Percentiles rank a stretch among this genome's conserved stretches.
Evolutionary conservation across 352 stramenopile species (phyloP).

Genomic region (Pythium insidiosum): DNA sequence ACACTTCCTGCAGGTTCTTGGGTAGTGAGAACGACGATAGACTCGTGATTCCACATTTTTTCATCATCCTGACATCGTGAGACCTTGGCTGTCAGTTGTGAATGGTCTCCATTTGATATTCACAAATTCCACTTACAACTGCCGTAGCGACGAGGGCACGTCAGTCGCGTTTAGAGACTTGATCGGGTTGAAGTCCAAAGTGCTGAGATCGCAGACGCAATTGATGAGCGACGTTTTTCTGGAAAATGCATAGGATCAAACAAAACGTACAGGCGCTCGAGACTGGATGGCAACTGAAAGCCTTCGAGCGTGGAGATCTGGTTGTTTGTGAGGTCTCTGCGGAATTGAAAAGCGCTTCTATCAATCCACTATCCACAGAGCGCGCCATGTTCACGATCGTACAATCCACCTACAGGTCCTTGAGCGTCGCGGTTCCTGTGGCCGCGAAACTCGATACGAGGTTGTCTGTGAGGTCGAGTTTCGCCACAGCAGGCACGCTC

Average conservation of each 20-base stretch:
- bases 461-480: constrained; percentile 17
- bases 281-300: constrained; percentile 17
- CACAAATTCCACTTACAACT: constrained; percentile 12
- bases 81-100: not conserved
- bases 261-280: constrained; percentile 17
- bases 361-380: too few species aligned
- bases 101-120: too few species aligned
- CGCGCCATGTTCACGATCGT: too few species aligned
- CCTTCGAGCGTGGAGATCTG: constrained; percentile 15
- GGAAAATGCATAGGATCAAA: not conserved
- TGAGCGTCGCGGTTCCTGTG: constrained; percentile 20
- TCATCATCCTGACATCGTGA: constrained; percentile 10
- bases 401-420: constrained; percentile 25
- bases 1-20: constrained; percentile 10
- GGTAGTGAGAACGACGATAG: constrained; percentile 18
- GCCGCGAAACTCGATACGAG: constrained; percentile 28
- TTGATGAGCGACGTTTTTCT: constrained; percentile 1
- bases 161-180: not conserved
- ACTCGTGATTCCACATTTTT: constrained; percentile 3
- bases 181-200: constrained; percentile 5
- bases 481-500: constrained; percentile 7
- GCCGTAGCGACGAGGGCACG: constrained; percentile 1
- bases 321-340: constrained; percentile 26
- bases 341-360: not conserved
- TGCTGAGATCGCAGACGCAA: constrained; percentile 1